These are phyloP conservation scores for Akanthomyces muscarius DNA, from an alignment of 2,329 filamentous ascomycete species.

Conservation along the genomic window DNA sequence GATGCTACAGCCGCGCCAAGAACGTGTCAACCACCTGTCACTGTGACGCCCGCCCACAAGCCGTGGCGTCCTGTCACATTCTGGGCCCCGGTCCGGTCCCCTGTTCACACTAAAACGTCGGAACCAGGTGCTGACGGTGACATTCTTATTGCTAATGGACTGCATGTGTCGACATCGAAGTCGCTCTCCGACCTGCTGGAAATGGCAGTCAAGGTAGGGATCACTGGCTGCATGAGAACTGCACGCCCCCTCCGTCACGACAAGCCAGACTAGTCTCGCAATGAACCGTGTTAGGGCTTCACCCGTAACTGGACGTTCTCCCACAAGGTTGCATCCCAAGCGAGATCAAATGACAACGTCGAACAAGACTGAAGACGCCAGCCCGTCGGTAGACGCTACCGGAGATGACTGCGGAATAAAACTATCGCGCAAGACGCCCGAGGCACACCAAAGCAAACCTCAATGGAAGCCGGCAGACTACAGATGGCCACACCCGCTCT, in stretches of 20 bases:
- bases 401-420: conserved; percentile 12
- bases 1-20: conserved; percentile 7
- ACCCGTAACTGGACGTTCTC: not conserved
- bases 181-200: not conserved
- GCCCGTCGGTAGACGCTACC: conserved; percentile 11
- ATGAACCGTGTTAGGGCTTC: too few relatives aligned
- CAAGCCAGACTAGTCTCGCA: not conserved
- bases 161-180: not conserved
- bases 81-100: not conserved
- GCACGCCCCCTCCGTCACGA: not conserved
- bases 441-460: not conserved
- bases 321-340: not conserved
- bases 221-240: not conserved
- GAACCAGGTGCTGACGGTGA: not conserved
- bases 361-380: not conserved
- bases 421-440: not conserved
- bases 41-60: not conserved
- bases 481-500: not conserved
- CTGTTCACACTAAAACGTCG: not conserved
- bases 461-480: not conserved
- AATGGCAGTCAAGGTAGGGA: not conserved
- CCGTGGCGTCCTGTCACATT: conserved; percentile 12
- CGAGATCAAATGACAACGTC: conserved; percentile 8
- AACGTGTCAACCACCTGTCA: conserved; percentile 11
- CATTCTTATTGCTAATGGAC: not conserved